Evolutionary conservation across 192 early-diverging fungal species (phyloP).

Genomic region (Gamsiella multidivaricata): DNA sequence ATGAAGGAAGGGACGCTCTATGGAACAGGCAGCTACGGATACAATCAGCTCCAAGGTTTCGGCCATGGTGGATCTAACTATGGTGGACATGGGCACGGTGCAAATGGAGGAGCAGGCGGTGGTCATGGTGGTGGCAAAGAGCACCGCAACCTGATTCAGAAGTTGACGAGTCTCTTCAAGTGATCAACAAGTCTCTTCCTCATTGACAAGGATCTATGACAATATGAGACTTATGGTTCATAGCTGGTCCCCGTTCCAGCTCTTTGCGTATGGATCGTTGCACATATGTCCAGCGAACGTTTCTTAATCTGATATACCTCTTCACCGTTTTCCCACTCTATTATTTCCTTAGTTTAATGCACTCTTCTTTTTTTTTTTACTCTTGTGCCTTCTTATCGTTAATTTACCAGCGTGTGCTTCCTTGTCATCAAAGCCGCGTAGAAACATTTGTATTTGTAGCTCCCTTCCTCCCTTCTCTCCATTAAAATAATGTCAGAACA

Average conservation of each 20-base stretch:
- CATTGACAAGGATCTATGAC: not conserved
- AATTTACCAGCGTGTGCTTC: too few relatives aligned
- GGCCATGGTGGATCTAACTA: constrained; percentile 2
- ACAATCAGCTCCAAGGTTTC: constrained; percentile 31
- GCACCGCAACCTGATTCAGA: constrained; percentile 46
- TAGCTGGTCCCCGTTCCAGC: too few relatives aligned
- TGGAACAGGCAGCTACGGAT: constrained; percentile 52
- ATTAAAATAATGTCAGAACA: too few relatives aligned
- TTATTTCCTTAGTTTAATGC: too few relatives aligned
- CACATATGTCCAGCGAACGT: too few relatives aligned
- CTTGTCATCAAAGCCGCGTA: not conserved
- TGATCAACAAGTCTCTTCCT: not conserved
- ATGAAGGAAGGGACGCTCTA: constrained; percentile 48
- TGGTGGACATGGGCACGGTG: constrained; percentile 31
- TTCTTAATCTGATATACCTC: not conserved
- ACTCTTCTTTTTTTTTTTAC: not conserved
- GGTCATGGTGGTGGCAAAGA: constrained; percentile 35
- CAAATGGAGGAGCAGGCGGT: not conserved
- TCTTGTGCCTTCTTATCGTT: too few relatives aligned
- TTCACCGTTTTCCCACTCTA: not conserved
- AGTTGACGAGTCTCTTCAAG: constrained; percentile 49
- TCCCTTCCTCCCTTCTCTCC: too few relatives aligned
- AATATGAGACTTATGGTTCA: not conserved
- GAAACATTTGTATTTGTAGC: not conserved
- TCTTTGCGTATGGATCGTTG: too few relatives aligned